Base-by-base conservation (phyloP, 1,284 basidiomycete genomes). In the Naganishia sp. region DNA sequence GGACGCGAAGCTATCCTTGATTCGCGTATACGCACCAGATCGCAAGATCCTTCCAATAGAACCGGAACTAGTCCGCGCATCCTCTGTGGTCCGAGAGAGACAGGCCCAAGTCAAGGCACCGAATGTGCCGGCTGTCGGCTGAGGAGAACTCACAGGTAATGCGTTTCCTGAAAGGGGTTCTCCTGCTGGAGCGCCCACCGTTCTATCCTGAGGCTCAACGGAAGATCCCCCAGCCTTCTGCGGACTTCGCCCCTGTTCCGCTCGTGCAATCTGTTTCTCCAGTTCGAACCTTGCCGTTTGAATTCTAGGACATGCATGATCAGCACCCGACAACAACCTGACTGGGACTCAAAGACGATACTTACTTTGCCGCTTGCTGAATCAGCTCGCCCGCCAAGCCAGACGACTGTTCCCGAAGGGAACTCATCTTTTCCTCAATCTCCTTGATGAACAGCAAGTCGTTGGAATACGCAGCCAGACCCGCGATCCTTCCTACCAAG, bases 311-410 rank as follows among this genome's bases (percentile, higher is more conserved):
- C 6, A 28, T 3, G 9, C 11, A 59, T 31, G 33, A 10, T 61
- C 5, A 48, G 39, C 42, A 31, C 13, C 49, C 21, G 6, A 50
- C 10, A 4, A 10, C 49, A 2, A 50, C 25, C 49, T 39, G 2
- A 2, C 36, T n/a, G 16, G 10, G 21, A n/a, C 6, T 15, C 18
- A 23, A 49, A 59, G 21, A 18, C 5, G 44, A 49, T 25, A 6
- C 53, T 39, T 39, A 61, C 57, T 36, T 61, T 28, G 57, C 48
- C 16, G 57, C 57, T n/a, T 61, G 46, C 18, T 61, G 57, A 5
- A 61, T 61, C 31, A 61, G 16, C 9, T 61, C 57, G 16, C 57
- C 46, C 21, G 57, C 57, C 57, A 61, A 18, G 9, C 57, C 57
- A 6, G 57, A 61, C 18, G 57, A 61, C 57, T 61, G 57, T 36